Conservation (phyloP, 495 filamentous ascomycete genomes). For the Neurospora sp. region DNA sequence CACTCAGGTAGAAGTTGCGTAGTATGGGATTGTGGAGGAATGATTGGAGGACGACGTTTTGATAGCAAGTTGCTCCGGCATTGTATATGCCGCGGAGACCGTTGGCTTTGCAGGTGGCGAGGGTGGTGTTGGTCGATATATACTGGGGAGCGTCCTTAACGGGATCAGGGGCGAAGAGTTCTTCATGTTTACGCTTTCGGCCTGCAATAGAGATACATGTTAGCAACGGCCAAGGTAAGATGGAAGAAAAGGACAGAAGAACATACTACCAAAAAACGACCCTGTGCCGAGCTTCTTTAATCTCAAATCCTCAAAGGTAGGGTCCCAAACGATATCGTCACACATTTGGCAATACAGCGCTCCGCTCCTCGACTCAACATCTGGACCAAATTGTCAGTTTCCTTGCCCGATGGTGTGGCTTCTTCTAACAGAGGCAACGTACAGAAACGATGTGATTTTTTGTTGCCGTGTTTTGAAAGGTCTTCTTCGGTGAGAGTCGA, state of each 20-base stretch:
- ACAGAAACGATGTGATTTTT: conserved; percentile 58
- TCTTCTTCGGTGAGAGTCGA: conserved; percentile 45
- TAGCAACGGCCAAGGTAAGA: background rate
- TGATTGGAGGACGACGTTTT: conserved; percentile 81
- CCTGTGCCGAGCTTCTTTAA: conserved; percentile 46
- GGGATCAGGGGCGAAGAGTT: conserved; percentile 40
- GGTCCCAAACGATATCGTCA: conserved; percentile 79
- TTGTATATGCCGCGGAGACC: conserved; percentile 86
- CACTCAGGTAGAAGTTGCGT: conserved; percentile 74
- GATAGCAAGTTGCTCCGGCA: conserved; percentile 87
- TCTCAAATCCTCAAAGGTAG: conserved; percentile 63
- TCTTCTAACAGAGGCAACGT: conserved; percentile 15
- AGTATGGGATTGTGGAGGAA: conserved; percentile 83
- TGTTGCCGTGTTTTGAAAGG: conserved; percentile 44
- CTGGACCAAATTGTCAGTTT: conserved; percentile 32
- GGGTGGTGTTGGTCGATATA: conserved; percentile 49
- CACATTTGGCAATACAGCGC: conserved; percentile 76
- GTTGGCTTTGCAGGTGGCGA: conserved; percentile 57
- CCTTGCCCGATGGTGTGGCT: background rate
- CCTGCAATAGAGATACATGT: conserved; percentile 6
- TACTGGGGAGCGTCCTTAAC: conserved; percentile 49
- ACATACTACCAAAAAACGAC: conserved; percentile 33
- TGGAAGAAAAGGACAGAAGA: background rate
- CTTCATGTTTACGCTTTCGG: conserved; percentile 52
- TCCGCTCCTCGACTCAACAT: conserved; percentile 72